Conservation (phyloP, 163 green algal genomes). For the Coccomyxa subellipsoidea region DNA sequence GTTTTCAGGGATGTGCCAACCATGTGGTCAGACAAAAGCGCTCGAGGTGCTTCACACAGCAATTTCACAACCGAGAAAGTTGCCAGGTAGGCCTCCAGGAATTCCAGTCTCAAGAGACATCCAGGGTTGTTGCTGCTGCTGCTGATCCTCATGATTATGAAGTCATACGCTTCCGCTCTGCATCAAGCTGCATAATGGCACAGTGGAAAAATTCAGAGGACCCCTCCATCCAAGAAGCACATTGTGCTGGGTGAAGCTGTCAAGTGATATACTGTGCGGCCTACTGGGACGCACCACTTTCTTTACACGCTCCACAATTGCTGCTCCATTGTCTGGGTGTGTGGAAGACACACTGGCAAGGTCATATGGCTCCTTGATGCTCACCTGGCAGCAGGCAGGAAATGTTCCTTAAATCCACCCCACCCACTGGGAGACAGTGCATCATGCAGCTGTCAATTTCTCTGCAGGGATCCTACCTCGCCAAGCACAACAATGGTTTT, state of each 20-base stretch:
- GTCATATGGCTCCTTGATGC: conserved; percentile 5
- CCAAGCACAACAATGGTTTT: conserved; percentile 54
- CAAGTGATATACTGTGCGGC: too few relatives aligned
- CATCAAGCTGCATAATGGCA: too few relatives aligned
- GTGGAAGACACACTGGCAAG: background rate
- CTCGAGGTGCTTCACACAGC: too few relatives aligned
- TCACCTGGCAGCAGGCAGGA: background rate
- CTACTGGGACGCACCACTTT: too few relatives aligned
- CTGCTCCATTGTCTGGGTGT: background rate
- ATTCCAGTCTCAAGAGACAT: background rate
- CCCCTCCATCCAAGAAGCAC: too few relatives aligned
- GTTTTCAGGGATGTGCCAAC: too few relatives aligned
- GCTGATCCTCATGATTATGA: background rate
- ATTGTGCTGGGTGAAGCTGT: too few relatives aligned
- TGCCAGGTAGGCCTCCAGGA: too few relatives aligned
- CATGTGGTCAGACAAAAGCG: too few relatives aligned
- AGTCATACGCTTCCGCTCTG: background rate
- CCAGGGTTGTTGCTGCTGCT: background rate
- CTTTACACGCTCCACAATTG: background rate
- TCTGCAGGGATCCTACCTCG: conserved; percentile 32
- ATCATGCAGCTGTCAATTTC: background rate
- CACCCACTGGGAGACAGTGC: background rate
- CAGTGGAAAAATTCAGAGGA: too few relatives aligned
- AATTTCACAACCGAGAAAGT: too few relatives aligned
- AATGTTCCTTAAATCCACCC: background rate